Evolutionary conservation across 2,329 filamentous ascomycete genomes (phyloP), one percentile per base, ranked within the genome.

Genomic region (Huntiella savannae): DNA sequence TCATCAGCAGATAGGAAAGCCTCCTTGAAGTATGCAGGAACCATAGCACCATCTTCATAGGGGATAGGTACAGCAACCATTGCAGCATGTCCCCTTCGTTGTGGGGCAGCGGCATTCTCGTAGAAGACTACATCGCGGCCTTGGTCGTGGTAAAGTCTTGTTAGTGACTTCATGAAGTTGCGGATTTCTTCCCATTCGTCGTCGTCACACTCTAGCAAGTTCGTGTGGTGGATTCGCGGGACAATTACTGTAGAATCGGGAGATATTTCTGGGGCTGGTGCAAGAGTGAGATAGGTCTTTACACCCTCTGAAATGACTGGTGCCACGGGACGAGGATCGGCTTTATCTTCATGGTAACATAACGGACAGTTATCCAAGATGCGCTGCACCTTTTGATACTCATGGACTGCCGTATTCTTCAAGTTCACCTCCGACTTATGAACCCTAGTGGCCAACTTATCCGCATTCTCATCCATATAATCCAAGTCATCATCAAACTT

Each of bases 181-280:
- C 91, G 82, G 4, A 98, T 79, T 62, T 98, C 91, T 58, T 98
- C 91, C 92, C 92, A 98, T 60, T 98, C 91, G 58, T 98, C 91
- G 57, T 98, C 88, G 60, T 96, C 88, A 60, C 91, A 98, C 61
- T 95, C 88, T n/a, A 98, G 67, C 0, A 98, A 74, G 59, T 96
- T 98, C 17, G 70, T 77, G 45, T 79, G 79, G 59, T 98, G 91
- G 54, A 86, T 75, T 16, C 91, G 76, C 4, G 91, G 91, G 3
- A 87, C 85, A 51, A 98, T 91, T 48, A 91, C 79, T 5, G 87
- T 83, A 42, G 86, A 81, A 40, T 84, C 84, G 43, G 82, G 71
- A 53, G 75, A 82, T 38, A 98, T 66, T 57, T 96, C 88, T 0
- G 91, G 92, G 54, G 88, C 79, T 0, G 91, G 92, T 7, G 87